phyloP scores from a whole-genome alignment of 2,329 filamentous ascomycete genomes.

The Talaromyces sp. region DNA sequence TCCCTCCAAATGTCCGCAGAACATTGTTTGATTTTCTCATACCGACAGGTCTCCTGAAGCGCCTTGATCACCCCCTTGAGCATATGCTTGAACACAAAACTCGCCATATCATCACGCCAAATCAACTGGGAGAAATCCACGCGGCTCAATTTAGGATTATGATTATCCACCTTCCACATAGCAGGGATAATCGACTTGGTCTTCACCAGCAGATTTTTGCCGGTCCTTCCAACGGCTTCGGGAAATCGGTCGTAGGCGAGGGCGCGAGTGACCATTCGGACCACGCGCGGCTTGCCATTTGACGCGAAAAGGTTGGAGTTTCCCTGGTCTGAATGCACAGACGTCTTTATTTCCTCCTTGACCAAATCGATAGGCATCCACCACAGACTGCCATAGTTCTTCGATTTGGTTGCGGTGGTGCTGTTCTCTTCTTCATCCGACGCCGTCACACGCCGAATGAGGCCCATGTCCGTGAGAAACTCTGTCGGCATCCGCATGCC shows the following conservation, averaged over 20 bases:
- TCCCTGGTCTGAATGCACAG: background rate
- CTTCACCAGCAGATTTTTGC: background rate
- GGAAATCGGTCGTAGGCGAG: constrained; percentile 18
- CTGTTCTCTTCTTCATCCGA: constrained; percentile 1
- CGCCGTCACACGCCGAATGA: constrained; percentile 24
- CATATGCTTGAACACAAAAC: constrained; percentile 35
- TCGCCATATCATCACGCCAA: constrained; percentile 46
- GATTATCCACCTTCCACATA: background rate
- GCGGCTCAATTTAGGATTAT: constrained; percentile 14
- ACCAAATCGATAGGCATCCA: constrained; percentile 29
- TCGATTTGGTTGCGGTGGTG: background rate
- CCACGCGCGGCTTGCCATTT: constrained; percentile 12
- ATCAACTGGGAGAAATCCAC: constrained; percentile 27
- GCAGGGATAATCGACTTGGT: background rate
- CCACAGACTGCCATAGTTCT: constrained; percentile 18
- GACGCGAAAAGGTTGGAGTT: background rate
- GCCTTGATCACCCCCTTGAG: constrained; percentile 28
- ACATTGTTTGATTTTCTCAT: constrained; percentile 2
- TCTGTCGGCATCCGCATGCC: constrained; percentile 27
- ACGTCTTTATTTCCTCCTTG: constrained; percentile 22
- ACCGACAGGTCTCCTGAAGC: constrained; percentile 28
- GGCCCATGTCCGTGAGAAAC: constrained; percentile 30
- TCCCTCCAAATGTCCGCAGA: constrained; percentile 2
- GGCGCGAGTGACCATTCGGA: constrained; percentile 25
- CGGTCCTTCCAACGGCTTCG: constrained; percentile 1